Conservation (phyloP, 495 filamentous ascomycete species). For the Neurospora tetrasperma region DNA sequence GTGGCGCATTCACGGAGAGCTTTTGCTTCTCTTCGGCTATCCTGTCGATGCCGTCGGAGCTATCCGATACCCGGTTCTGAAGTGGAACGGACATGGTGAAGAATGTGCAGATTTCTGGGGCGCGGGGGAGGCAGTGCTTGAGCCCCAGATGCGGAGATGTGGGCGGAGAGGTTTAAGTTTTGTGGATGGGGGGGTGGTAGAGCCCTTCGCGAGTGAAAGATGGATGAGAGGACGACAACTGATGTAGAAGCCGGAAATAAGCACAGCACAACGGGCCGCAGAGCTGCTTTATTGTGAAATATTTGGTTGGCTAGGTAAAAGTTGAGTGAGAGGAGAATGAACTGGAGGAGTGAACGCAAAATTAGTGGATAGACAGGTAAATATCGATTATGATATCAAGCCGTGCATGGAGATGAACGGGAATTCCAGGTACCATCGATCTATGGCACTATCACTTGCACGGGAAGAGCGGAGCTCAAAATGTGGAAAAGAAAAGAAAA, state of each 20-base stretch:
- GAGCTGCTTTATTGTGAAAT: not conserved
- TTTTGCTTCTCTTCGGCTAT: slow-evolving; percentile 12
- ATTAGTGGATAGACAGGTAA: not conserved
- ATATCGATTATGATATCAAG: not conserved
- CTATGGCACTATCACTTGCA: not conserved
- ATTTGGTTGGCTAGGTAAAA: not conserved
- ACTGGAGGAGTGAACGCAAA: not conserved
- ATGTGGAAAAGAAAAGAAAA: not conserved
- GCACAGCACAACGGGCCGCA: not conserved
- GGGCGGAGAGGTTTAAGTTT: not conserved
- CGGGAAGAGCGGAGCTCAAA: not conserved
- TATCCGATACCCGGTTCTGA: slow-evolving; percentile 9
- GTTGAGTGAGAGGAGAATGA: not conserved
- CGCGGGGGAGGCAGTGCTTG: not conserved
- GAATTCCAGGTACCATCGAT: not conserved
- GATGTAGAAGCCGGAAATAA: not conserved
- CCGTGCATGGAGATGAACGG: not conserved
- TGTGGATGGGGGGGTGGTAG: not conserved
- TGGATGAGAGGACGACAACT: not conserved
- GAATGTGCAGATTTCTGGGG: not conserved
- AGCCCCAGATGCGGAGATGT: not conserved
- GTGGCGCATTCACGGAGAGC: not conserved
- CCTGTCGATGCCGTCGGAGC: slow-evolving; percentile 9
- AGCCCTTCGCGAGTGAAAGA: not conserved
- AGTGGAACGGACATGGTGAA: slow-evolving; percentile 1